Base-by-base conservation (phyloP, 768 basidiomycete species). In the Amanita inopinata region DNA sequence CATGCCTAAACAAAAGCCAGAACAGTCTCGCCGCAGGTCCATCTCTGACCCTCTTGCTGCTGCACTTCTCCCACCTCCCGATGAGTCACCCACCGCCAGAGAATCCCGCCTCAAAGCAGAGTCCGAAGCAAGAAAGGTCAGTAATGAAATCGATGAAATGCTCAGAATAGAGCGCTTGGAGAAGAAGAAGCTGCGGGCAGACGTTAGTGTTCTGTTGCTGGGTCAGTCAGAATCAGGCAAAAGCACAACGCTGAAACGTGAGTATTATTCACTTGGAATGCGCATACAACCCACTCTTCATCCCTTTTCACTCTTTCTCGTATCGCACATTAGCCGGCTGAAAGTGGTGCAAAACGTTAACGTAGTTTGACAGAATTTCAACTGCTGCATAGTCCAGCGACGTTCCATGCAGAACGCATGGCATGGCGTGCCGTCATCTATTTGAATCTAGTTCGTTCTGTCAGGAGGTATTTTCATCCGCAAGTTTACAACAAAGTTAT, bases 171-270 rank as follows among this genome's bases (percentile, higher is more conserved):
- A 89, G 53, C 62, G 70, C 45, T 71, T 67, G 42, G 77, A 82
- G 49, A 64, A 61, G 53, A 78, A 71, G 62, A 78, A 71, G 58
- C 57, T 61, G 28, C 76, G 71, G 49, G 68, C 76, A 49, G 76
- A 79, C 54, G 75, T 89, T 60, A 81, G 80, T 56, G 75, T 90
- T 40, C 66, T 90, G 42, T 69, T 90, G 47, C 76, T 90, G 31
- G 87, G 87, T 39, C 87, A 90, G 71, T 88, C 86, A 48, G 86
- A 89, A 70, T 87, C 83, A 53, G 87, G 86, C 30, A 90, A 89
- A 69, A 86, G 83, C 56, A 90, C 87, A 6, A 86, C 85, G 5
- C 69, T 89, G 53, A 88, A 88, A 66, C 86, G 86, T 88, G 69
- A 76, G 85, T 79, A 38, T 44, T 35, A 40, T 28, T 25, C 38